phyloP scores from a whole-genome alignment of 176 grass and related monocot genomes.

The Saccharum officinarum region DNA sequence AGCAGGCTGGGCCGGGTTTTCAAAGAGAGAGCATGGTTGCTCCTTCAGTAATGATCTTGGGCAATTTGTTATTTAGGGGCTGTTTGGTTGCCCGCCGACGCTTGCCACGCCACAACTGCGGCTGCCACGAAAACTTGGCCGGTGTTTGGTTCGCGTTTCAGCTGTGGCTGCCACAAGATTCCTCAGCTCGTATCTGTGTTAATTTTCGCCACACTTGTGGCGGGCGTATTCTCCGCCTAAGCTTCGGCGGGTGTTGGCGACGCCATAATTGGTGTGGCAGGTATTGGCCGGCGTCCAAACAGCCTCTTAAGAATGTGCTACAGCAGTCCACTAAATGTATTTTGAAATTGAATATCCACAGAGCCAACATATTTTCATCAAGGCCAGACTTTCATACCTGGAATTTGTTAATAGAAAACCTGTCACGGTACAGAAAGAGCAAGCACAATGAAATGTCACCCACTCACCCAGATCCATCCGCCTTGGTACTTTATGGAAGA shows the following conservation, averaged over 20 bases:
- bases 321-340: neutral
- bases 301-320: neutral
- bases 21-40: constrained; percentile 39
- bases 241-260: no score
- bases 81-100: no score
- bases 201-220: no score
- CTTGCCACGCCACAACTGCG: no score
- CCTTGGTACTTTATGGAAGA: constrained; percentile 35
- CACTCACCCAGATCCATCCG: constrained; percentile 5
- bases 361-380: neutral
- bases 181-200: no score
- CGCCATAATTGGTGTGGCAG: no score
- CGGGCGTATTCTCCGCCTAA: no score
- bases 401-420: neutral
- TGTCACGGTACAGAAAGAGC: neutral
- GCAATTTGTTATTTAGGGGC: constrained; percentile 47
- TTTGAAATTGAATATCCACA: neutral
- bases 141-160: no score
- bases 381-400: neutral
- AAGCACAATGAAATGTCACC: neutral
- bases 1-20: neutral
- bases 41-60: constrained; percentile 70
- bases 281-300: no score
- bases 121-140: no score
- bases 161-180: no score